Base-by-base conservation (phyloP, 345 rosid genomes). In the Eucalyptus tenuipes region DNA sequence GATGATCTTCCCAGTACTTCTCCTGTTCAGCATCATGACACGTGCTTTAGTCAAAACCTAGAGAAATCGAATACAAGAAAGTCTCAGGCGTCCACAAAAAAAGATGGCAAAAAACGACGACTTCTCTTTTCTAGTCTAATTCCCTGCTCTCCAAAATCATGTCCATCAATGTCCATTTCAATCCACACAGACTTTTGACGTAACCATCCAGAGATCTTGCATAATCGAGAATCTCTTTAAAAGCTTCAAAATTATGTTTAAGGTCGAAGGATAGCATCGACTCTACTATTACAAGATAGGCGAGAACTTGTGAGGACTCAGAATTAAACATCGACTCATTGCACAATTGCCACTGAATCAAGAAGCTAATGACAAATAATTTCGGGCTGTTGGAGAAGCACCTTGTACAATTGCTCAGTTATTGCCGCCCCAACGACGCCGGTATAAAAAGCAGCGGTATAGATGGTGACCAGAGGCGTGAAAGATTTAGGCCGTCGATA, bases 1-100 rank as follows among this genome's bases (percentile, higher is more conserved):
- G 99, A 49, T 95, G 99, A 85, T 95, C 99, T 93, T 96, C 98
- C 99, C 98, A 97, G 93, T 94, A 96, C 75, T 93, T 96, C 92
- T 96, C 99, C 98, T 96, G 95, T 90, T 79, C 87, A 90, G 86
- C 90, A 89, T n/a, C 85, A 87, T 33, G 15, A 85, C 87, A 71
- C 88, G 84, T 42, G 61, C 81, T 91, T 59, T 75, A 47, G 68
- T 86, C 87, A 89, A 50, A 86, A 5, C 33, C 89, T 22, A 44
- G 15, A 29, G 48, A n/a, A 84, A 64, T 59, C 5, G 3, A 42
- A 45, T 13, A 57, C 84, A 20, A 33, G 31, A 88, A 88, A 49
- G 47, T 68, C 85, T 37, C 27, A 0, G 24, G 27, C 14, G 4
- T 37, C 45, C 0, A 1, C 42, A 10, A 37, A 75, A 16, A 37